A percentile compares a stretch with the other conserved stretches of the same genome.
phyloP scores from a whole-genome alignment of 208 protist genomes.

The Herpetomonas tarakana region DNA sequence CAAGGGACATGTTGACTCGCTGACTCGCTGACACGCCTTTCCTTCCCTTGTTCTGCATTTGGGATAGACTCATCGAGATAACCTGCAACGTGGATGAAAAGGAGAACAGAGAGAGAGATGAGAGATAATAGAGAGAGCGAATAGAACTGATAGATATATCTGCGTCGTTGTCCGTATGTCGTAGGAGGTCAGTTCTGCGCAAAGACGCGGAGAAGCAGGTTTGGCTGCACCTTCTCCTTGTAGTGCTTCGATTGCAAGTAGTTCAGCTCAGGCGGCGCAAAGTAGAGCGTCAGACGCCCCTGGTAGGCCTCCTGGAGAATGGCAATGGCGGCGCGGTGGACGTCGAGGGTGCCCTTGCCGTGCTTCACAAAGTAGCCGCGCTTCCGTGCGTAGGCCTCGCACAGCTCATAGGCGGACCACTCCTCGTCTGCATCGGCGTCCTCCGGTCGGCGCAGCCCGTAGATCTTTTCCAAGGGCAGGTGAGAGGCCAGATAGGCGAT shows the following conservation, averaged over 20 bases:
- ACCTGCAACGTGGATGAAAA: too few relatives aligned
- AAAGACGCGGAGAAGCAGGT: constrained; percentile 36
- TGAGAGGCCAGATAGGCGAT: constrained; percentile 91
- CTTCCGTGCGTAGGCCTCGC: constrained; percentile 92
- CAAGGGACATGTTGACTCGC: too few relatives aligned
- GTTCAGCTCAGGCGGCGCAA: constrained; percentile 65
- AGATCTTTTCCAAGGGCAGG: constrained; percentile 88
- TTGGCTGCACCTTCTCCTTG: constrained; percentile 28
- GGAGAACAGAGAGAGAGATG: too few relatives aligned
- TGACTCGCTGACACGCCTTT: too few relatives aligned
- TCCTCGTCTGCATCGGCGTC: constrained; percentile 30
- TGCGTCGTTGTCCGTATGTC: too few relatives aligned
- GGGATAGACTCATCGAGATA: too few relatives aligned
- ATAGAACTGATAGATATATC: too few relatives aligned
- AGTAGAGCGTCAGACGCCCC: constrained; percentile 84
- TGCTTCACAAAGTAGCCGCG: constrained; percentile 82
- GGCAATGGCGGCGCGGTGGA: constrained; percentile 88
- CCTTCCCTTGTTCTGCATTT: too few relatives aligned
- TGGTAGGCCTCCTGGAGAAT: constrained; percentile 89
- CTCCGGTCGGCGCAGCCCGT: constrained; percentile 76
- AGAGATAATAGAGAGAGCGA: too few relatives aligned
- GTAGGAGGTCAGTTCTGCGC: too few relatives aligned
- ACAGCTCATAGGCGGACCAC: constrained; percentile 90
- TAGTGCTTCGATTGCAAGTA: constrained; percentile 51
- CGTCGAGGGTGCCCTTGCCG: constrained; percentile 82